Evolutionary conservation across 1,139 yeast genomes (phyloP), one percentile per base, ranked within the genome.

Genomic region (Blastobotrys arbuscula): DNA sequence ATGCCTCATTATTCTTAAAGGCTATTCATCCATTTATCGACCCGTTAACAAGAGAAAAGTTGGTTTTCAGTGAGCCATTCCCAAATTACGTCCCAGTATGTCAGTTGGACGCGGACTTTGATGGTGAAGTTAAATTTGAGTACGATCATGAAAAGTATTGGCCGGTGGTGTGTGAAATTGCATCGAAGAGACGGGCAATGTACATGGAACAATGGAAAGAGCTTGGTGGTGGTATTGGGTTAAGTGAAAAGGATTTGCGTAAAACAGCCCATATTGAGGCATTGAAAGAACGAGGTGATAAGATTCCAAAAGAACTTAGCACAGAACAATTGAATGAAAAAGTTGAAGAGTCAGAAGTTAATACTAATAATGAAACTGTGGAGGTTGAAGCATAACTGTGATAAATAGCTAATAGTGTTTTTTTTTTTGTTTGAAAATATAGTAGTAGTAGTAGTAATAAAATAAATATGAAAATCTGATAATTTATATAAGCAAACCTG

Each of bases 21-120:
- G 71, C 90, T 54, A 90, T 90, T 50, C 86, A 87, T 55, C 97
- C 97, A 1, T 92, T 92, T 62, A 90, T 92, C 53, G 98, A 92
- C 63, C 97, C 98, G 2, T 70, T 88, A 62, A 92, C 97, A 1
- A 76, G 95, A 57, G 96, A 88, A 68, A 92, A 92, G 69, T 77
- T 94, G 39, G 90, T 88, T 3, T 90, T 82, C 63, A 95, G 87
- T 63, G 88, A 89, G 60, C 96, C 96, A 4, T 87, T 89, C 67
- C 78, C 80, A 40, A 74, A 86, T 34, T 90, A 82, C 60, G 95
- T 89, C 2, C 95, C 95, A 2, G 68, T 68, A 41, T 82, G 81
- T 52, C 96, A 89, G 65, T 74, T 92, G 52, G 97, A 89, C 62
- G 75, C 78, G 59, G 84, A 83, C 41, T 90, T 87, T 62, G 92